Evolutionary conservation across 164 flowering plant species (phyloP).

Genomic region (Protea cynaroides): DNA sequence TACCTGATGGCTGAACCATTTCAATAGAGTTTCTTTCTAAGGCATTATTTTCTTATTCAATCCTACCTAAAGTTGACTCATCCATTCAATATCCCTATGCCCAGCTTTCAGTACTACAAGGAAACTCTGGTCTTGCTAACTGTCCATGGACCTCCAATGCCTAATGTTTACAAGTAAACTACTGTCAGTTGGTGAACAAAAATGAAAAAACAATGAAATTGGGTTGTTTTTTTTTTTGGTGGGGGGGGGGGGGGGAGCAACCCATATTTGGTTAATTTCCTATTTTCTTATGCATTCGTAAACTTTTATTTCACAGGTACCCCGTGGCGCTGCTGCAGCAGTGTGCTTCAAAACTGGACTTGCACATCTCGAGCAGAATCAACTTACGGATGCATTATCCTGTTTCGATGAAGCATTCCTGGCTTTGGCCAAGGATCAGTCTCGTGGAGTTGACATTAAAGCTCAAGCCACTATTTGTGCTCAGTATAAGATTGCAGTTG

Average conservation of each 20-base stretch:
- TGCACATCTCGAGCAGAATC: conserved; percentile 95
- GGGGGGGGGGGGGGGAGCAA: background rate
- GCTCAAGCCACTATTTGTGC: conserved; percentile 99
- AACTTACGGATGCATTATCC: conserved; percentile 90
- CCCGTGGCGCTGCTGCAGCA: conserved; percentile 96
- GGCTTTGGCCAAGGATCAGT: conserved; percentile 94
- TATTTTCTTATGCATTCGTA: no score
- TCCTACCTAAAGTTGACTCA: no score
- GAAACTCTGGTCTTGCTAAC: no score
- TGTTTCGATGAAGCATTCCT: conserved; percentile 98
- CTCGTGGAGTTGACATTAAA: conserved; percentile 95
- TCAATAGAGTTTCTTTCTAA: no score
- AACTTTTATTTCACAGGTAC: conserved; percentile 50
- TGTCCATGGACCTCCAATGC: background rate
- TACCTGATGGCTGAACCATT: background rate
- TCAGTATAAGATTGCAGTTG: conserved; percentile 95
- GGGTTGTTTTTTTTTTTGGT: background rate
- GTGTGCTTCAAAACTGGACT: conserved; percentile 90
- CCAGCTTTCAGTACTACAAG: no score
- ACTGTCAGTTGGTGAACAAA: background rate
- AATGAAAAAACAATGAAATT: no score
- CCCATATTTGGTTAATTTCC: background rate
- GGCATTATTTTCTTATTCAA: no score
- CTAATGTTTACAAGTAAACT: background rate
- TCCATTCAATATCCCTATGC: no score